phyloP scores from a whole-genome alignment of 2,329 filamentous ascomycete genomes.

The Pseudofabraea citricarpa region DNA sequence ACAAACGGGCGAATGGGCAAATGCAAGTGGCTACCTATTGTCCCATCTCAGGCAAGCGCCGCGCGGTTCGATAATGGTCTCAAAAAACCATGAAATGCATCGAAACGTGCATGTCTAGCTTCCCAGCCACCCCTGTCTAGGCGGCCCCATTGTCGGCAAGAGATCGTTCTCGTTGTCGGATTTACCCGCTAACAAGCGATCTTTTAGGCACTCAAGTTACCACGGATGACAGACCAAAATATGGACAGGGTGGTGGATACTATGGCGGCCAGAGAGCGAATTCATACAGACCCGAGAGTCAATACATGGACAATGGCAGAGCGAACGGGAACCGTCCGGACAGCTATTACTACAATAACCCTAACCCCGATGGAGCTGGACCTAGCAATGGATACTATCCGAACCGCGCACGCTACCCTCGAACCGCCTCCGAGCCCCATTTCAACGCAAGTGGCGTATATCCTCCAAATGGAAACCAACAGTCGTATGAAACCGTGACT shows the following conservation, averaged over 20 bases:
- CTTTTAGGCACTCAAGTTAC: constrained; percentile 24
- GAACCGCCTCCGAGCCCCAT: constrained; percentile 26
- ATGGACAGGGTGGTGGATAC: constrained; percentile 28
- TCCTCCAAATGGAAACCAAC: constrained; percentile 22
- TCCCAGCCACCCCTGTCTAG: background rate
- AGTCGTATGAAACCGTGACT: constrained; percentile 80
- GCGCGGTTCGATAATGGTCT: constrained; percentile 1
- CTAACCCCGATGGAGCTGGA: constrained; percentile 14
- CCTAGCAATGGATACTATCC: constrained; percentile 26
- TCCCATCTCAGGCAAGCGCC: background rate
- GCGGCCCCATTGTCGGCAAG: background rate
- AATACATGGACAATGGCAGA: constrained; percentile 22
- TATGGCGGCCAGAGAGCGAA: constrained; percentile 22
- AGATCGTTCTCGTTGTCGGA: too few relatives aligned
- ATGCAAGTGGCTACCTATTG: background rate
- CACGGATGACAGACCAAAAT: constrained; percentile 22
- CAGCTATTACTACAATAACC: constrained; percentile 34
- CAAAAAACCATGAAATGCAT: constrained; percentile 2
- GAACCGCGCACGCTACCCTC: constrained; percentile 26
- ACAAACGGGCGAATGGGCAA: background rate
- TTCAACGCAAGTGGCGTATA: constrained; percentile 25
- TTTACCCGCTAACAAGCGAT: constrained; percentile 6
- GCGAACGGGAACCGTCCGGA: constrained; percentile 36
- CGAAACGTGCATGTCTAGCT: background rate
- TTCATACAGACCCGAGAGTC: constrained; percentile 20